A percentile compares a stretch with the other conserved stretches of the same genome.
Conservation (phyloP, 164 flowering plant genomes). For the Macadamia tetraphylla region DNA sequence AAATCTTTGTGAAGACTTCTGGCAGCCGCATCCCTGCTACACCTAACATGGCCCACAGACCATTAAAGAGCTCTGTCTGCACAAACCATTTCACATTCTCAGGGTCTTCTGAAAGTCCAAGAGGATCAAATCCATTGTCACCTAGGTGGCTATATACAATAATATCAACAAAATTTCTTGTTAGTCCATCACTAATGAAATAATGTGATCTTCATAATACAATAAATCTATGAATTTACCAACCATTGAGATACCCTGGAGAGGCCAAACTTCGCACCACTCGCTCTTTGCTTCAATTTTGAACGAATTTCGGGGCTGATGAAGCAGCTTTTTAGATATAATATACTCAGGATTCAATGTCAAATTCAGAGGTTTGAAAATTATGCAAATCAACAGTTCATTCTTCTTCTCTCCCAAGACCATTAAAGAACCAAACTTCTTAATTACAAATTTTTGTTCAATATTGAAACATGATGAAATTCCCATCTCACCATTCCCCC, state of each 20-base stretch:
- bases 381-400: too few relatives aligned
- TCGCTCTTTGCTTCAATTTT: conserved; percentile 66
- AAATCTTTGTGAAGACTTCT: conserved; percentile 73
- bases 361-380: too few relatives aligned
- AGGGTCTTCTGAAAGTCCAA: conserved; percentile 91
- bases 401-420: too few relatives aligned
- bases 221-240: conserved; percentile 22
- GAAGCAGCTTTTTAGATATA: conserved; percentile 23
- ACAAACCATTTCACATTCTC: conserved; percentile 89
- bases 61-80: conserved; percentile 88
- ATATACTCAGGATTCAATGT: conserved; percentile 15
- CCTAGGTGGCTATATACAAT: conserved; percentile 61
- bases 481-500: too few relatives aligned
- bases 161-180: not conserved
- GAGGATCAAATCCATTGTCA: conserved; percentile 97
- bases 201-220: too few relatives aligned
- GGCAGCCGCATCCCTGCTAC: conserved; percentile 92
- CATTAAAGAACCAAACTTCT: too few relatives aligned
- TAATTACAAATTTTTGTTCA: too few relatives aligned
- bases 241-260: conserved; percentile 56
- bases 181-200: conserved; percentile 22
- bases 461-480: too few relatives aligned
- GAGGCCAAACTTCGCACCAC: conserved; percentile 51
- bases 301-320: conserved; percentile 27
- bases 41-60: conserved; percentile 97